Conservation (phyloP, 1,284 basidiomycete species). For the Ceratobasidium sp. region DNA sequence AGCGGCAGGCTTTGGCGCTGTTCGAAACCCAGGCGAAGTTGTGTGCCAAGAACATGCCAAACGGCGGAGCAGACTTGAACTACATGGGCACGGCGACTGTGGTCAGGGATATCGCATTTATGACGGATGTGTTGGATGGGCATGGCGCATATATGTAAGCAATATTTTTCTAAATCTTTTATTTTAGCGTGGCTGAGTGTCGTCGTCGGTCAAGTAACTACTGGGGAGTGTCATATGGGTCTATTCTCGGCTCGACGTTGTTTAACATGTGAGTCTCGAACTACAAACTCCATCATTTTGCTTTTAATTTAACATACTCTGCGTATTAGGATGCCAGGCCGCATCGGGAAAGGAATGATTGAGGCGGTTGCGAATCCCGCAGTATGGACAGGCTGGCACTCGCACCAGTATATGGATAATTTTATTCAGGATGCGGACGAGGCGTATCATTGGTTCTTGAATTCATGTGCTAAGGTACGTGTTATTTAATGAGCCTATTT, state of each 20-base stretch:
- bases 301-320: background rate
- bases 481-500: background rate
- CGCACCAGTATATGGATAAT: conserved; percentile 49
- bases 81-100: conserved; percentile 64
- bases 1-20: conserved; percentile 57
- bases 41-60: conserved; percentile 57
- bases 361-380: conserved; percentile 48
- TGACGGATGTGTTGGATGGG: conserved; percentile 59
- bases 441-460: conserved; percentile 57
- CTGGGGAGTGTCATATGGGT: conserved; percentile 49
- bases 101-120: conserved; percentile 62
- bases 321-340: conserved; percentile 46
- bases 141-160: conserved; percentile 60
- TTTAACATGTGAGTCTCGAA: conserved; percentile 53
- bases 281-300: background rate
- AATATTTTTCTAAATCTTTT: background rate
- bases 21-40: conserved; percentile 58
- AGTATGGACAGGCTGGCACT: conserved; percentile 44
- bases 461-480: conserved; percentile 57
- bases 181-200: background rate
- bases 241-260: conserved; percentile 53
- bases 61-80: conserved; percentile 56
- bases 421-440: conserved; percentile 56
- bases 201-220: conserved; percentile 44
- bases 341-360: conserved; percentile 50